Base-by-base conservation (phyloP, 306 rosid species). In the Gynostemma pentaphyllum region DNA sequence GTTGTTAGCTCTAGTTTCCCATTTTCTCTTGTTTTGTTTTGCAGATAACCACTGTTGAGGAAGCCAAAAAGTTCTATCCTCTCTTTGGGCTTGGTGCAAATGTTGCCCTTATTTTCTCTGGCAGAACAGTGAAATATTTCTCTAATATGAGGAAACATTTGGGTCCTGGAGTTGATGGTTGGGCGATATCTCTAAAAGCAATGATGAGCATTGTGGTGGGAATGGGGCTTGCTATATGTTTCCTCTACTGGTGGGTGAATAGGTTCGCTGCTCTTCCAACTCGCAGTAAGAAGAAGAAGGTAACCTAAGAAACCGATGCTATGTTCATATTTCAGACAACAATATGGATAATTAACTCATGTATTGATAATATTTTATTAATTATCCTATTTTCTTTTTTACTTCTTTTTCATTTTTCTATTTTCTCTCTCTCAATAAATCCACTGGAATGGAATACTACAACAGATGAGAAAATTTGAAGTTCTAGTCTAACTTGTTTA, bases 131-230 rank as follows among this genome's bases (percentile, higher is more conserved):
- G 77, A 91, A 91, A 73, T 91, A 87, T 76, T 91, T 91, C 78
- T 91, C 96, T 26, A 79, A 91, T 51, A 1, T 91, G 83, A 87
- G 96, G 81, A 36, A 75, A 62, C 75, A 82, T 69, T 82, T 88
- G 78, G 96, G 89, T 53, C 98, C 95, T 26, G 96, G 96, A 59
- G 88, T 91, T 23, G 98, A 91, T 74, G 98, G 98, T 30, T 91
- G 98, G 98, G 95, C 98, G 24, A 13, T 91, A 46, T 91, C 98
- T 54, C 77, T 91, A 3, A 88, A 68, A 73, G 96, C 59, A 18
- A 91, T 91, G 96, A 91, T 91, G 95, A 87, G 98, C 75, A 91
- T 91, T 61, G 96, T 91, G 41, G 96, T 88, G 27, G 6, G 73
- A 50, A 71, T 91, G 92, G 98, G 95, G 19, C 30, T 83, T 4